phyloP scores from a whole-genome alignment of 1,139 yeast species.

The Hanseniaspora uvarum region DNA sequence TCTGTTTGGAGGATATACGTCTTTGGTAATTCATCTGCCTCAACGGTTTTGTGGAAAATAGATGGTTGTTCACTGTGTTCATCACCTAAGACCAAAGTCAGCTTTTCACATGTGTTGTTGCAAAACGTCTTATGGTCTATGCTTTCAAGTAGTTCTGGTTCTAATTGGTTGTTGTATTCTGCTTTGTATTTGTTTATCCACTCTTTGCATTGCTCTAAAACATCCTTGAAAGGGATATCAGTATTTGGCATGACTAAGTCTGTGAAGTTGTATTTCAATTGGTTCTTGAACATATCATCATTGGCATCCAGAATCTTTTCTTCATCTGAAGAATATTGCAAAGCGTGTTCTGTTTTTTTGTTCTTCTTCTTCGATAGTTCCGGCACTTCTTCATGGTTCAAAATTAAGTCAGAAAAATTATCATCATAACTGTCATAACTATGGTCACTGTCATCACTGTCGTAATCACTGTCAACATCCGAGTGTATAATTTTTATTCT shows the following conservation, averaged over 20 bases:
- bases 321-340: conserved; percentile 8
- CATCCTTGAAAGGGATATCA: conserved; percentile 2
- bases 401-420: not conserved
- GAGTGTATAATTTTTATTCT: conserved; percentile 7
- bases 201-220: conserved; percentile 5
- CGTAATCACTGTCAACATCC: not conserved
- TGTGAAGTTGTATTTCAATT: conserved; percentile 10
- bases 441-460: not conserved
- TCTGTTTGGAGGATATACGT: conserved; percentile 12
- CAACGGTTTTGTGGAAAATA: not conserved
- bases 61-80: not conserved
- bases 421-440: conserved; percentile 1
- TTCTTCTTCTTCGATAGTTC: not conserved
- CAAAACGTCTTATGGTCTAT: conserved; percentile 13
- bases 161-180: conserved; percentile 11
- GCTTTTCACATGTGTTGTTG: conserved; percentile 14
- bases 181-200: conserved; percentile 8
- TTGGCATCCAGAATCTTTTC: conserved; percentile 13
- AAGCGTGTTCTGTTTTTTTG: not conserved
- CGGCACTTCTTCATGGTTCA: not conserved
- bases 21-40: conserved; percentile 8
- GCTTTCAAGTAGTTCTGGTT: not conserved
- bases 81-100: conserved; percentile 6
- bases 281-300: conserved; percentile 8
- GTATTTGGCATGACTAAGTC: conserved; percentile 13